Evolutionary conservation across 495 filamentous ascomycete species (phyloP).

Genomic region (Daldinia vernicosa): DNA sequence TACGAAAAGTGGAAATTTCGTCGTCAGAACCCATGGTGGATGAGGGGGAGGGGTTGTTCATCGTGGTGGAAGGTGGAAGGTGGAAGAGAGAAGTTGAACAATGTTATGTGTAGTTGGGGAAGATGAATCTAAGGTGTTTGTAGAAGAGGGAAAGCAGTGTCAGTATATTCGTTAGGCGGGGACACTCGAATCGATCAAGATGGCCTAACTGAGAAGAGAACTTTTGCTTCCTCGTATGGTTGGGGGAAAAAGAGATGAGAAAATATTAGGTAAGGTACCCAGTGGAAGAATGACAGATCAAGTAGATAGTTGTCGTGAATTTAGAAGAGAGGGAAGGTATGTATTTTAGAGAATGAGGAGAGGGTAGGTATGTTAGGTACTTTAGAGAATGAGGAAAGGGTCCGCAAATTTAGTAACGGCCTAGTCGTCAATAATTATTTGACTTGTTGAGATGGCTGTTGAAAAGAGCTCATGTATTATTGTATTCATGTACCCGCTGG

Average conservation of each 20-base stretch:
- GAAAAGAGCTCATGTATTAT: not conserved
- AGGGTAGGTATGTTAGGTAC: no score
- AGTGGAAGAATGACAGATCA: not conserved
- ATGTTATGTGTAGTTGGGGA: not conserved
- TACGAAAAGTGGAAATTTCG: not conserved
- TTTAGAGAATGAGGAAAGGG: not conserved
- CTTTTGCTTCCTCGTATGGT: not conserved
- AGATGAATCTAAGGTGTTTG: not conserved
- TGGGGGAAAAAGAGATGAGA: not conserved
- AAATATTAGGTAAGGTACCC: no score
- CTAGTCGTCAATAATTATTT: no score
- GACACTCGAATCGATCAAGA: not conserved
- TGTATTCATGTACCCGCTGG: not conserved
- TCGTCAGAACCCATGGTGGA: not conserved
- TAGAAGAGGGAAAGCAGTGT: not conserved
- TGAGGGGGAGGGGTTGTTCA: not conserved
- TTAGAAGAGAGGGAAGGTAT: not conserved
- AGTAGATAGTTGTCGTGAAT: not conserved
- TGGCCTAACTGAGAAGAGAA: not conserved
- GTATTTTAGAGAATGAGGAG: not conserved
- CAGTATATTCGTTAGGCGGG: no score
- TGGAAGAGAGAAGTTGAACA: not conserved
- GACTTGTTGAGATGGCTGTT: no score
- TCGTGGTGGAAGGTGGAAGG: not conserved
- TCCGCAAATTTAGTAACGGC: not conserved